Evolutionary conservation across 2,329 filamentous ascomycete genomes (phyloP).

Genomic region (Didymella glomerata): DNA sequence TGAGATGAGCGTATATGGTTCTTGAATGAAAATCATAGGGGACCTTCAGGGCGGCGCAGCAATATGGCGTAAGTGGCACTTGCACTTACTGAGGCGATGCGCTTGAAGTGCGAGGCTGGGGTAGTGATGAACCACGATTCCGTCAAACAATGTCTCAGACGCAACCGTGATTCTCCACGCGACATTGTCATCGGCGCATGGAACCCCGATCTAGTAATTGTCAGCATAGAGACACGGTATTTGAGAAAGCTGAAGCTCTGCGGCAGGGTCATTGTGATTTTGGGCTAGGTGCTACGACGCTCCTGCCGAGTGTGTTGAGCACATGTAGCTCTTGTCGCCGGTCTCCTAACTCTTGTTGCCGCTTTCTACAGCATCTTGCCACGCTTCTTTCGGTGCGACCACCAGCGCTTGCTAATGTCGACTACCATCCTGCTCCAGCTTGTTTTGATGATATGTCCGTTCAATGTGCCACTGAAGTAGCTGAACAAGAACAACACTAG

Average conservation of each 20-base stretch:
- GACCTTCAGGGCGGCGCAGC: background rate
- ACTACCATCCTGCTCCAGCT: constrained; percentile 49
- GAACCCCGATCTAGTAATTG: background rate
- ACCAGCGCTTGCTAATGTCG: constrained; percentile 40
- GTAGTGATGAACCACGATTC: background rate
- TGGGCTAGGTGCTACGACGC: background rate
- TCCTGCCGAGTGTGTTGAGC: background rate
- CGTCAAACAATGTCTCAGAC: constrained; percentile 11
- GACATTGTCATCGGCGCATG: background rate
- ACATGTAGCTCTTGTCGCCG: background rate
- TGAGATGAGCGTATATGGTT: too few species aligned
- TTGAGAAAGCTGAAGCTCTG: background rate
- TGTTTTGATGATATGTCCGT: constrained; percentile 60
- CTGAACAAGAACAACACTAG: constrained; percentile 66
- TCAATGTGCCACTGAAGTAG: constrained; percentile 64
- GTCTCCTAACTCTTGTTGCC: background rate
- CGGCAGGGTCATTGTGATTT: background rate
- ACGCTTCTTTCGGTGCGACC: constrained; percentile 32
- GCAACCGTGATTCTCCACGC: constrained; percentile 7
- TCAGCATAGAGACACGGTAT: constrained; percentile 10
- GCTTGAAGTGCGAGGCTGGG: too few species aligned
- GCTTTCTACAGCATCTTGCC: constrained; percentile 25
- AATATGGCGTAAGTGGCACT: background rate
- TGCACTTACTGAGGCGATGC: too few species aligned
- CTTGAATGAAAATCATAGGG: too few species aligned